A percentile compares a stretch with the other conserved stretches of the same genome.
Evolutionary conservation across 805 yeast genomes (phyloP).

Genomic region (Zygoascus ofunaensis): DNA sequence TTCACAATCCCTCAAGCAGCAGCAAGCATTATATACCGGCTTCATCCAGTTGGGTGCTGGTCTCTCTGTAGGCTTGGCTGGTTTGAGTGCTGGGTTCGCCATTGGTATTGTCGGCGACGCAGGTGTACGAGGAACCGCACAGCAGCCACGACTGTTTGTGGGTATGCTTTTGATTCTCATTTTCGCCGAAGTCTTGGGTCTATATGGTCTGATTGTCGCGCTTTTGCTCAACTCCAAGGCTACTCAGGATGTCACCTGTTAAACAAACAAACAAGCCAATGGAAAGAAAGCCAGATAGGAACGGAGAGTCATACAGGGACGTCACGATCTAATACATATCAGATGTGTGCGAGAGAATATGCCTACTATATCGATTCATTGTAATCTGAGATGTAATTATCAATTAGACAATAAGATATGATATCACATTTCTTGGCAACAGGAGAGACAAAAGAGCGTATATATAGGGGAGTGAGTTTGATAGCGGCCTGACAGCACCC

Average conservation of each 20-base stretch:
- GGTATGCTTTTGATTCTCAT: slow-evolving; percentile 97
- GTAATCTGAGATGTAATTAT: too few relatives aligned
- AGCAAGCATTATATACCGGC: slow-evolving; percentile 91
- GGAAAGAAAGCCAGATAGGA: too few relatives aligned
- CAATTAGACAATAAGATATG: too few relatives aligned
- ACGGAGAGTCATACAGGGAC: too few relatives aligned
- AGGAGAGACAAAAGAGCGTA: too few relatives aligned
- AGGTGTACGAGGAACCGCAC: slow-evolving; percentile 97
- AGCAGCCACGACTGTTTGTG: slow-evolving; percentile 96
- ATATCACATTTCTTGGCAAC: too few relatives aligned
- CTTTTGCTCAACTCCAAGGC: slow-evolving; percentile 96
- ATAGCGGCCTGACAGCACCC: too few relatives aligned
- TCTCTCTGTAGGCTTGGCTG: slow-evolving; percentile 91
- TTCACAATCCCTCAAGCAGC: slow-evolving; percentile 78
- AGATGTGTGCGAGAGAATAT: too few relatives aligned
- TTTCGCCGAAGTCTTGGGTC: slow-evolving; percentile 98
- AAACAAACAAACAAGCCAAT: too few relatives aligned
- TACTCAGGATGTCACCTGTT: slow-evolving; percentile 60
- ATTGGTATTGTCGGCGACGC: slow-evolving; percentile 99
- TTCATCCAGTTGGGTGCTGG: slow-evolving; percentile 98
- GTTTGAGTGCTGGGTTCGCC: slow-evolving; percentile 98
- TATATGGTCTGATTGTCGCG: slow-evolving; percentile 97
- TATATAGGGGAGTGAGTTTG: too few relatives aligned
- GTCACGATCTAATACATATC: too few relatives aligned
- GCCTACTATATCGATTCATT: too few relatives aligned